Evolutionary conservation across 2,329 filamentous ascomycete genomes (phyloP).

Genomic region (Malbranchea cinnamomea): DNA sequence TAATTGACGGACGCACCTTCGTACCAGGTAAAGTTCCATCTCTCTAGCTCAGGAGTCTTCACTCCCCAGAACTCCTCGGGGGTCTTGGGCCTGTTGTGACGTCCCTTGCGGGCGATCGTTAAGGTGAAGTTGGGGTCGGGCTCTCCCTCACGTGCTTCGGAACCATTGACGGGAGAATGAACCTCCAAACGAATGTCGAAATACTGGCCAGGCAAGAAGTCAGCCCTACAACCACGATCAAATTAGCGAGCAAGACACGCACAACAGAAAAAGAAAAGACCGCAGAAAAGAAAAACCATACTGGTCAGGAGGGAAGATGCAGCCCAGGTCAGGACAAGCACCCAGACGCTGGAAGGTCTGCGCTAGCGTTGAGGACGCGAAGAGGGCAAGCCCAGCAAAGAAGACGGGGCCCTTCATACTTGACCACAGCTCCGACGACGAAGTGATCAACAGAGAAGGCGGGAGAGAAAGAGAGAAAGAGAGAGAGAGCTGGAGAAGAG

Average conservation of each 20-base stretch:
- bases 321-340: slow-evolving; percentile 41
- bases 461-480: neutral
- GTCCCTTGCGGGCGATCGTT: slow-evolving; percentile 52
- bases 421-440: too few relatives aligned
- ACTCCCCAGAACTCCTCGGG: slow-evolving; percentile 55
- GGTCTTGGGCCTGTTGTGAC: slow-evolving; percentile 28
- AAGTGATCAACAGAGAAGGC: neutral
- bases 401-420: slow-evolving; percentile 16
- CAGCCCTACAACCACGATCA: too few relatives aligned
- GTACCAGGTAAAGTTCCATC: slow-evolving; percentile 72
- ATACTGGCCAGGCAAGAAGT: slow-evolving; percentile 70
- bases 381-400: slow-evolving; percentile 13
- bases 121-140: slow-evolving; percentile 59
- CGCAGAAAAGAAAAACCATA: slow-evolving; percentile 15
- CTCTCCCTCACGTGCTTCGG: slow-evolving; percentile 57
- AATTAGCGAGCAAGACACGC: neutral
- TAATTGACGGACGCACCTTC: slow-evolving; percentile 37
- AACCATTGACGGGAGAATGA: slow-evolving; percentile 67
- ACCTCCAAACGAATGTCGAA: slow-evolving; percentile 76
- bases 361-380: slow-evolving; percentile 20
- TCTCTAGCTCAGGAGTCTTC: slow-evolving; percentile 57
- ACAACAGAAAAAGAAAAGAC: neutral
- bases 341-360: slow-evolving; percentile 43
- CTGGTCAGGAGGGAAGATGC: slow-evolving; percentile 45
- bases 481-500: neutral